Base-by-base conservation (phyloP, 208 protist genomes). In the Tritrichomonas musculus region DNA sequence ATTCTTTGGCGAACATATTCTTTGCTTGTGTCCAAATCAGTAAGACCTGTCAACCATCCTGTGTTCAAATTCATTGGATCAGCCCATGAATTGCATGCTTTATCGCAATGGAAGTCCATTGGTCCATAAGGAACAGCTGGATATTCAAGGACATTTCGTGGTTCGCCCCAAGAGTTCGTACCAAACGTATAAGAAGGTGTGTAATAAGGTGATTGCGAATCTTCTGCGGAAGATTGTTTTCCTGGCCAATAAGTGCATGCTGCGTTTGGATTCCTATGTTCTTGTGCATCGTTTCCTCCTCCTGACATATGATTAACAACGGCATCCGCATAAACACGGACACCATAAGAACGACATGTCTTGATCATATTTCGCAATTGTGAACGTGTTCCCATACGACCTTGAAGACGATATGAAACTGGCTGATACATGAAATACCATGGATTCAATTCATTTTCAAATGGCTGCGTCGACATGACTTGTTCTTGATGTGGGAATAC, bases 391-490 rank as follows among this genome's bases (percentile, higher is more conserved):
- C 96, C 96, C 72, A 95, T 93, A 50, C 96, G 41, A 20, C 95
- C 95, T 39, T 96, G 39, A 17, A 97, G 93, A 39, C 93, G 93
- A 69, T 96, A 96, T 25, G 82, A 94, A 50, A 84, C 95, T 39
- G 95, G 95, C 92, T 96, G 95, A 92, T 96, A 96, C 95, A 95
- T 96, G n/a, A n/a, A n/a, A n/a, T n/a, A n/a, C n/a, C 95, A 96
- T 57, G 96, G 96, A 49, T 96, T 97, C 20, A 97, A 33, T 20
- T 94, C 57, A n/a, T 93, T 77, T 36, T 96, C 84, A 4, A 94
- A 95, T n/a, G 93, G 95, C n/a, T 96, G 82, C 17, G n/a, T 27
- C 22, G 93, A 92, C 95, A 97, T 96, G 13, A 96, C 44, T 39
- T 95, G 92, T 82, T 97, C 96, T 55, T 95, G 93, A 17, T 84